Evolutionary conservation across 2,329 filamentous ascomycete genomes (phyloP), one percentile per base, ranked within the genome.

Genomic region (Aureobasidium sp.): DNA sequence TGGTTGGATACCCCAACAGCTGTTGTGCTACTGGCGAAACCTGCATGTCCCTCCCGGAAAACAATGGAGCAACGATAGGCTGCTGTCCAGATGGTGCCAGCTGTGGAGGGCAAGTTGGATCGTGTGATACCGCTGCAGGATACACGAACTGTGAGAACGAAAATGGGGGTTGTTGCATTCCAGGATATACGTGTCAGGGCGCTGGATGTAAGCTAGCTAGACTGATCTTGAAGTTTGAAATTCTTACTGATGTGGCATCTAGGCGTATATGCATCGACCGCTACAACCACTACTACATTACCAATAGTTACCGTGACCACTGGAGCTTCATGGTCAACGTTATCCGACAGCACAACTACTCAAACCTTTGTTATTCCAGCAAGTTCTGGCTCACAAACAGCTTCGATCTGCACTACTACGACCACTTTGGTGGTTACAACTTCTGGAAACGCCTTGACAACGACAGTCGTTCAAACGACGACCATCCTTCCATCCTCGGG

Each of bases 151-250:
- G 89, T 69, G 78, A 83, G 7, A 80, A 81, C 36, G 78, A 83
- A 7, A 80, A 81, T 37, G 71, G 86, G 0, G 89, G 89, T 2
- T 93, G 89, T 69, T 93, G 89, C 70, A 84, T 91, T 11, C 78
- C 85, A 0, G 88, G 87, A 4, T 91, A 84, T 68, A 78, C 82
- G 1, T 93, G 89, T 67, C 78, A 83, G 62, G 86, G 86, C 21
- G 76, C 86, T 62, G 89, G 89, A 29, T 93, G 89, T 59, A 45
- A 59, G 57, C 30, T 21, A 21, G 21, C 21, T 21, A 21, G 30
- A 57, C 16, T 86, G 76, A 81, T 64, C 30, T 61, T 37, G 15
- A 55, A 36, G 10, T 9, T 37, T 41, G 21, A 29, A 7, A 25
- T 45, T 39, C 8, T 15, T 15, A 30, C 50, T 62, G 48, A 61